phyloP scores from a whole-genome alignment of 2,329 filamentous ascomycete genomes.

The Emericellopsis atlantica region DNA sequence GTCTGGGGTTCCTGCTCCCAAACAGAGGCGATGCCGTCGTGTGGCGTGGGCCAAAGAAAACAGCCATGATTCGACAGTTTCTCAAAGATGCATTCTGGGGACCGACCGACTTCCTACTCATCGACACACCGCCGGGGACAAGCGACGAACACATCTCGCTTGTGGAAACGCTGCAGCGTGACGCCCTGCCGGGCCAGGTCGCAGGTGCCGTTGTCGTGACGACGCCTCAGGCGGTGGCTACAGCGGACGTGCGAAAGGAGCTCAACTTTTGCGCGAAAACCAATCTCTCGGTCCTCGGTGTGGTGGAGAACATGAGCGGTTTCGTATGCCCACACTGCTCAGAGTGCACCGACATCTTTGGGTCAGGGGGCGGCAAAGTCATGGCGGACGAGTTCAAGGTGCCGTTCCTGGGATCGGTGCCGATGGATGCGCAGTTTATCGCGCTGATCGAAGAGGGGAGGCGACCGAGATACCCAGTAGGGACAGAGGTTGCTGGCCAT shows the following conservation, averaged over 20 bases:
- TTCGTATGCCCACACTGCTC: slow-evolving; percentile 71
- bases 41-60: slow-evolving; percentile 97
- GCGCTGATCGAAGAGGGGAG: slow-evolving; percentile 66
- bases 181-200: slow-evolving; percentile 53
- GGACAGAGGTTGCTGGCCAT: slow-evolving; percentile 48
- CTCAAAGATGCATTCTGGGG: slow-evolving; percentile 84
- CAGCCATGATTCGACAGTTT: slow-evolving; percentile 96
- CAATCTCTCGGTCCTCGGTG: slow-evolving; percentile 65
- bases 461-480: slow-evolving; percentile 54
- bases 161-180: slow-evolving; percentile 67
- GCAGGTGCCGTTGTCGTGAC: slow-evolving; percentile 89
- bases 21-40: slow-evolving; percentile 83
- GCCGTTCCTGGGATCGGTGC: slow-evolving; percentile 73
- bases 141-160: slow-evolving; percentile 96
- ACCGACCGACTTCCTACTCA: slow-evolving; percentile 78
- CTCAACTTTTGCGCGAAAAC: slow-evolving; percentile 88
- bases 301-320: slow-evolving; percentile 94
- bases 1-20: slow-evolving; percentile 78
- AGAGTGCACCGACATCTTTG: slow-evolving; percentile 90
- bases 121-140: slow-evolving; percentile 93
- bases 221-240: slow-evolving; percentile 87
- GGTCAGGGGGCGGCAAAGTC: slow-evolving; percentile 73
- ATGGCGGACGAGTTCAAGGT: slow-evolving; percentile 85
- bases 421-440: slow-evolving; percentile 88
- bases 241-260: slow-evolving; percentile 88